Evolutionary conservation across 2,329 filamentous ascomycete genomes (phyloP), one percentile per base, ranked within the genome.

Genomic region (Claviceps sp.): DNA sequence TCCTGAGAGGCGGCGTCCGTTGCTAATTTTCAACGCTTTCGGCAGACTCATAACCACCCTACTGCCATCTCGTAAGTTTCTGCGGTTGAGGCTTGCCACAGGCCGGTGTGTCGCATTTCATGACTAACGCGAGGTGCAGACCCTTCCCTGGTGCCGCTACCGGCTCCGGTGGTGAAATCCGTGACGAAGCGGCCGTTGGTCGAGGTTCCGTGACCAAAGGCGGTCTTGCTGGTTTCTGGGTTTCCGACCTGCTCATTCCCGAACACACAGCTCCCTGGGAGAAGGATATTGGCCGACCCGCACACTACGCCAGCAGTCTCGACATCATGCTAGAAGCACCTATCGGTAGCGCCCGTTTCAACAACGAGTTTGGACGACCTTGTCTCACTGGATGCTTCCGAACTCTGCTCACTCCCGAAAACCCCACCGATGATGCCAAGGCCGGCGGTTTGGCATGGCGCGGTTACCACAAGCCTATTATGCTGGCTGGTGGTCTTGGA

Each of bases 261-360:
- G 88, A 82, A 37, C 79, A 88, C 62, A 76, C 75, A 55, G 81
- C 86, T 55, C 88, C 90, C 1, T 98, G 93, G 93, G 93, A 98
- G 67, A 72, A 87, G 37, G 86, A 96, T 62, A 79, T 95, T 52
- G 93, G 93, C 48, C 90, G 86, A 63, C 93, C 93, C 4, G 78
- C 81, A 45, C 93, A 98, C 69, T 93, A 95, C 63, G 90, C 93
- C 20, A 95, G 88, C 71, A 89, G 86, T 70, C 73, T 96, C 40
- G 90, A 97, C 64, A 97, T 98, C 60, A 97, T 98, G 91, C 75
- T 97, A 11, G 91, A 98, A 66, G 93, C 89, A 0, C 93, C 93
- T 0, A 93, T 98, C 60, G 93, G 93, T 38, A 93, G 87, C 61
- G 93, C 93, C 49, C 82, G 88, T 20, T 97, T 95, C 75, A 97